Evolutionary conservation across 1,284 basidiomycete species (phyloP), one percentile per base, ranked within the genome.

Genomic region (Sporisorium reilianum): DNA sequence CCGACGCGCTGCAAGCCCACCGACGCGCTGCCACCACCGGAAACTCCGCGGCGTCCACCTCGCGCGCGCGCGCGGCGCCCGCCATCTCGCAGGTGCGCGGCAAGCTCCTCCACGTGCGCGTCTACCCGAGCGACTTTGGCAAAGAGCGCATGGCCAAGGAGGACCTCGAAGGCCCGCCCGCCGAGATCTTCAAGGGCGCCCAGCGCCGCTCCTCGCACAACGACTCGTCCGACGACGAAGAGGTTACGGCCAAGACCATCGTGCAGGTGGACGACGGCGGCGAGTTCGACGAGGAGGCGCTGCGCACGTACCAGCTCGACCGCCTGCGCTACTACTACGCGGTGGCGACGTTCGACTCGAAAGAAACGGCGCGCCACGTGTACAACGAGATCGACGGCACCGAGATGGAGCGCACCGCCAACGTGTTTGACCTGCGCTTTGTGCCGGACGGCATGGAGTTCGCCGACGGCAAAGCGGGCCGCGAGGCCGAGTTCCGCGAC

Each of bases 281-380:
- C 23, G 83, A 83, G 40, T 84, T 85, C 80, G 90, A 99, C 80
- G 93, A 95, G 83, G 92, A 95, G 78, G 92, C 93, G 18, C 85
- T 99, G 57, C 87, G 97, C 73, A 91, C 90, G 73, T 99, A 99
- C 85, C 97, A 99, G 85, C 88, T 99, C 7, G 94, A 98, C 84
- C 89, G 97, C 46, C 86, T 99, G 77, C 88, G 95, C 66, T 99
- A 98, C 86, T 97, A 94, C 85, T 99, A 99, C 86, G 97, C 97
- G 8, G 89, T 99, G 49, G 91, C 95, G 0, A 93, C 93, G 49
- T 98, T 95, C 84, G 92, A 96, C 81, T 90, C 90, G 9, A 87
- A 90, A 6, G 88, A 90, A 34, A 89, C 94, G 3, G 94, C 96
- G 1, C 88, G 89, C 7, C 91, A 95, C 82, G 90, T 97, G 18